Percentiles rank a stretch among this genome's conserved stretches.
Conservation (phyloP, 164 flowering plant genomes). For the Annona squamosa region DNA sequence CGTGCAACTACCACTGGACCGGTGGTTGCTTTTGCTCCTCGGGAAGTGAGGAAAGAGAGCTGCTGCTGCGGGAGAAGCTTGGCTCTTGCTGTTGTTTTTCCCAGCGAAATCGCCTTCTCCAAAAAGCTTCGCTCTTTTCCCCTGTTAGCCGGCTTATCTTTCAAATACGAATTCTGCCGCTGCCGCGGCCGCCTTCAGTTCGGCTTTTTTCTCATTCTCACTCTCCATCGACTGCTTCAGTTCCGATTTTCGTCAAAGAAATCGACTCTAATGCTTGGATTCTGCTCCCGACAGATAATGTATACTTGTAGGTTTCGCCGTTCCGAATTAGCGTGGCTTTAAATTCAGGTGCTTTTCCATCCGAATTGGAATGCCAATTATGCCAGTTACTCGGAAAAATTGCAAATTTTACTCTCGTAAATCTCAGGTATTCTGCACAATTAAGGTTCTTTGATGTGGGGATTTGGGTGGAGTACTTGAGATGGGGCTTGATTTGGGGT, state of each 20-base stretch:
- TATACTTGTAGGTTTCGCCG: too few relatives aligned
- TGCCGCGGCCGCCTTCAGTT: not conserved
- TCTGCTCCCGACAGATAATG: not conserved
- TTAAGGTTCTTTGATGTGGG: too few relatives aligned
- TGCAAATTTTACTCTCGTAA: too few relatives aligned
- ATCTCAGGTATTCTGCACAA: too few relatives aligned
- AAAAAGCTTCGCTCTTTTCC: constrained; percentile 6
- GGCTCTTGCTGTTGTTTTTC: constrained; percentile 5
- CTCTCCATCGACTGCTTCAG: not conserved
- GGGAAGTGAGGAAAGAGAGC: not conserved
- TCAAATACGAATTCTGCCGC: not conserved
- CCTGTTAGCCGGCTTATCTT: not conserved
- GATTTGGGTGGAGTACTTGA: too few relatives aligned
- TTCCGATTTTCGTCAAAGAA: not conserved
- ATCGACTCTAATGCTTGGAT: not conserved
- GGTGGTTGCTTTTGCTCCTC: too few relatives aligned
- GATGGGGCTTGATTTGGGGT: too few relatives aligned
- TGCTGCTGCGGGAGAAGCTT: not conserved
- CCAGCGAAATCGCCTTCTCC: constrained; percentile 11
- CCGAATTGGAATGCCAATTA: too few relatives aligned
- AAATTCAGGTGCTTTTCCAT: too few relatives aligned
- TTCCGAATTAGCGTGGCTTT: too few relatives aligned
- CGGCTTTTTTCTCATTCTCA: not conserved
- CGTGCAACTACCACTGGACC: too few relatives aligned
- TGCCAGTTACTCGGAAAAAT: too few relatives aligned